phyloP scores from a whole-genome alignment of 345 rosid genomes.

The Lumnitzera racemosa region DNA sequence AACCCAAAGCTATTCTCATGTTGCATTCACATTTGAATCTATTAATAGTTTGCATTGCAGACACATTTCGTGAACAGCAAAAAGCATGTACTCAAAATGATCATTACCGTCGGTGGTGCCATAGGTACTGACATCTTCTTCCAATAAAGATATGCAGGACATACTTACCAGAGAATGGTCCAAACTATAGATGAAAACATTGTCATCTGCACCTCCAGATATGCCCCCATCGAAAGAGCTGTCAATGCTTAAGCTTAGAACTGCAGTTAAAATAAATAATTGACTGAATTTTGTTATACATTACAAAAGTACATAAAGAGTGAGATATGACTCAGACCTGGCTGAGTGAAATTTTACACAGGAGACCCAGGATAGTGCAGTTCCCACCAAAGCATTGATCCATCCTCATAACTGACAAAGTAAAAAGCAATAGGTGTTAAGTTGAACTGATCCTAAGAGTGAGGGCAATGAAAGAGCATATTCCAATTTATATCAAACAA shows the following conservation, averaged over 20 bases:
- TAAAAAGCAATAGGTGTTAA: slow-evolving; percentile 1
- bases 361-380: slow-evolving; percentile 55
- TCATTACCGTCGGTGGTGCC: too few species aligned
- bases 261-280: slow-evolving; percentile 33
- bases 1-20: too few species aligned
- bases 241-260: slow-evolving; percentile 58
- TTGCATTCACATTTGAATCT: too few species aligned
- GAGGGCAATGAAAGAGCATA: neutral
- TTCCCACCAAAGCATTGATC: slow-evolving; percentile 86
- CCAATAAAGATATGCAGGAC: too few species aligned
- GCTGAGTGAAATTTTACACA: slow-evolving; percentile 71
- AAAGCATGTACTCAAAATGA: too few species aligned
- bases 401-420: slow-evolving; percentile 68
- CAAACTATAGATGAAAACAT: slow-evolving; percentile 50
- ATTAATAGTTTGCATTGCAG: too few species aligned
- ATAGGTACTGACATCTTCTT: too few species aligned
- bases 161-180: slow-evolving; percentile 52
- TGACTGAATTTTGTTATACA: slow-evolving; percentile 2
- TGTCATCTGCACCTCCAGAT: slow-evolving; percentile 91
- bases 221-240: slow-evolving; percentile 68
- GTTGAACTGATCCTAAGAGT: neutral
- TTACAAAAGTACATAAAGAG: slow-evolving; percentile 3
- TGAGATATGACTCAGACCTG: slow-evolving; percentile 43
- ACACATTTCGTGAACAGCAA: too few species aligned
- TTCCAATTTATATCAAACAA: neutral